phyloP scores from a whole-genome alignment of 352 stramenopile genomes.

The Chrysophaeum taylorii region DNA sequence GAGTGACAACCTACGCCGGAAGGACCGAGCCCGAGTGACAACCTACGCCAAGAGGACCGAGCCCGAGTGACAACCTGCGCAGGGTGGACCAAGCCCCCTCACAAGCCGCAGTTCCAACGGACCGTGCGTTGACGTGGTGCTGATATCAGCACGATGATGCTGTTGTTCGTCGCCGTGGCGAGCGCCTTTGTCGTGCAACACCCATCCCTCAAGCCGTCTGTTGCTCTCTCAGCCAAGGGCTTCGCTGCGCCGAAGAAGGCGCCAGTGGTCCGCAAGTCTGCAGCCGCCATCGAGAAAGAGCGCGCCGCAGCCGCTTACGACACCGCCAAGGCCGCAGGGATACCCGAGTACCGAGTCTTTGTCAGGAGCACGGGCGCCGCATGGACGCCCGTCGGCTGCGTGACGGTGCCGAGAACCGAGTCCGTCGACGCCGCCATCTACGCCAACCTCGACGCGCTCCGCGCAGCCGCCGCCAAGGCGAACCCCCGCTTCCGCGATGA shows the following conservation, averaged over 20 bases:
- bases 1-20: too few relatives aligned
- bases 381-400: conserved; percentile 5
- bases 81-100: too few relatives aligned
- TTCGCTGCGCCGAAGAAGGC: not conserved
- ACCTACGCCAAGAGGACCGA: too few relatives aligned
- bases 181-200: too few relatives aligned
- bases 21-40: too few relatives aligned
- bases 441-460: not conserved
- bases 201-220: too few relatives aligned
- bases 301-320: conserved; percentile 9
- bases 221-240: too few relatives aligned
- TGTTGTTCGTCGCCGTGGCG: too few relatives aligned
- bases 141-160: too few relatives aligned
- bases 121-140: too few relatives aligned
- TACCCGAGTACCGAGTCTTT: conserved; percentile 4
- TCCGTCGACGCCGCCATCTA: not conserved
- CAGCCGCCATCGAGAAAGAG: not conserved
- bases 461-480: not conserved
- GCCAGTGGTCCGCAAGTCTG: not conserved
- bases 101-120: too few relatives aligned
- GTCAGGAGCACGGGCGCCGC: not conserved
- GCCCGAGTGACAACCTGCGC: too few relatives aligned
- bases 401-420: conserved; percentile 5
- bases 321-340: not conserved
- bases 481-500: not conserved